These are phyloP conservation scores for Penicillium goetzii DNA, from an alignment of 495 filamentous ascomycete species.

Conservation along the genomic window DNA sequence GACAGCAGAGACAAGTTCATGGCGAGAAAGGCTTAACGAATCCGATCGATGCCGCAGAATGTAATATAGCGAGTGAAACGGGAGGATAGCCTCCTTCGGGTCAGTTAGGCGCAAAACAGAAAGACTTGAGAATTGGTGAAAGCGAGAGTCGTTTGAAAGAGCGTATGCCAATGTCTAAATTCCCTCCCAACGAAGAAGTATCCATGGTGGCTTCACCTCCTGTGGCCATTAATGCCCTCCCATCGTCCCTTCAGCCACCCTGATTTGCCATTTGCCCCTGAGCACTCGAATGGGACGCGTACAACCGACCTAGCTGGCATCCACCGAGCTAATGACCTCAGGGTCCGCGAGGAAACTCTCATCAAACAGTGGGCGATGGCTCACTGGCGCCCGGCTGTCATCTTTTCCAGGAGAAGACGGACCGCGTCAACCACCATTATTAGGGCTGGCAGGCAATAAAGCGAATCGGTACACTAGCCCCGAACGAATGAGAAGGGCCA, in stretches of 20 bases:
- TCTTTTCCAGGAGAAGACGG: conserved; percentile 22
- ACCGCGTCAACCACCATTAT: conserved; percentile 24
- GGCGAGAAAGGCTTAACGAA: conserved; percentile 16
- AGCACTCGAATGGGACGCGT: conserved; percentile 28
- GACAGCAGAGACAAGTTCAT: conserved; percentile 51
- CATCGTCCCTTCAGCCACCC: conserved; percentile 10
- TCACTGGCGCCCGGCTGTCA: conserved; percentile 22
- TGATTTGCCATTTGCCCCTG: conserved; percentile 28
- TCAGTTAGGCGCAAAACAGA: conserved; percentile 7
- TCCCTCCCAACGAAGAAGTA: conserved; percentile 7
- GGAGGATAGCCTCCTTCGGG: conserved; percentile 11
- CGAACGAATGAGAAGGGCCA: conserved; percentile 13
- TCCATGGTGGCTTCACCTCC: conserved; percentile 21
- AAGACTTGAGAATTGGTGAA: conserved; percentile 11
- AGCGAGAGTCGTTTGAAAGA: conserved; percentile 19
- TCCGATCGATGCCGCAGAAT: conserved; percentile 10
- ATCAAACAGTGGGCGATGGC: background rate
- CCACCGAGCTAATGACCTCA: conserved; percentile 19
- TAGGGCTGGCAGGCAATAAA: conserved; percentile 22
- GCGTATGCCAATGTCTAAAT: conserved; percentile 22
- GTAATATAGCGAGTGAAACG: conserved; percentile 28
- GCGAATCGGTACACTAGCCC: conserved; percentile 17
- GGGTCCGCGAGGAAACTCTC: background rate
- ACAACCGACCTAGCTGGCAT: conserved; percentile 24
- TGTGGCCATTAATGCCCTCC: conserved; percentile 28